phyloP scores from a whole-genome alignment of 2,329 filamentous ascomycete genomes.

The Aspergillus latus region DNA sequence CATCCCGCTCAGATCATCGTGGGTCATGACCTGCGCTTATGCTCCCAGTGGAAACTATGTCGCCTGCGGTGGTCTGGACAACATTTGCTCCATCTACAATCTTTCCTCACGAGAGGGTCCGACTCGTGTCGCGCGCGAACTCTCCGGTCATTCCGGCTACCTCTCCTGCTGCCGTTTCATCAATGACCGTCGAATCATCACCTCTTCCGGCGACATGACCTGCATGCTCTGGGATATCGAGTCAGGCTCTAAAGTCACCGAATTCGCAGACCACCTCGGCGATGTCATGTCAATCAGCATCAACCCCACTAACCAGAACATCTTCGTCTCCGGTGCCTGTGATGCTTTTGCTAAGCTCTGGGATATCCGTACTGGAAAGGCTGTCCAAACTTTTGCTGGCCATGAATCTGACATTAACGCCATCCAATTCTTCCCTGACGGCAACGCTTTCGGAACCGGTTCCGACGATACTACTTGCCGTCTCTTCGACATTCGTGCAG shows the following conservation, averaged over 20 bases:
- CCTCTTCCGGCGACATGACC: conserved; percentile 98
- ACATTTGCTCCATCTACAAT: conserved; percentile 99
- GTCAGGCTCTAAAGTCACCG: conserved; percentile 92
- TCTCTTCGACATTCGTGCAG: conserved; percentile 95
- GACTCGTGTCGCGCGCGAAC: conserved; percentile 89
- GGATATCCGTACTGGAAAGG: conserved; percentile 98
- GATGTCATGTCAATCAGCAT: conserved; percentile 99
- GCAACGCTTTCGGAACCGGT: conserved; percentile 95
- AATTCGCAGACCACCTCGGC: conserved; percentile 96
- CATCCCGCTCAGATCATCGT: conserved; percentile 93
- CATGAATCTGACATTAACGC: conserved; percentile 99
- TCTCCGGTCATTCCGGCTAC: conserved; percentile 96
- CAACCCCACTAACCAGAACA: conserved; percentile 98
- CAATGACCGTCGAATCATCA: conserved; percentile 96
- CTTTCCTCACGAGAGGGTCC: conserved; percentile 96
- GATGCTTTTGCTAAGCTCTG: conserved; percentile 98
- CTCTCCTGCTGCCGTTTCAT: conserved; percentile 98
- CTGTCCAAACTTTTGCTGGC: conserved; percentile 96
- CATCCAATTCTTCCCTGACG: conserved; percentile 98
- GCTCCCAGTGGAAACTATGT: conserved; percentile 98
- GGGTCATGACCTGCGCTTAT: conserved; percentile 99
- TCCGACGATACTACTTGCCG: conserved; percentile 97
- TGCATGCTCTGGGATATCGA: conserved; percentile 99
- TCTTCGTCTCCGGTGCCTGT: conserved; percentile 98
- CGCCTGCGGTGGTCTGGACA: conserved; percentile 96